phyloP scores from a whole-genome alignment of 306 rosid genomes.

The Prunus mume region DNA sequence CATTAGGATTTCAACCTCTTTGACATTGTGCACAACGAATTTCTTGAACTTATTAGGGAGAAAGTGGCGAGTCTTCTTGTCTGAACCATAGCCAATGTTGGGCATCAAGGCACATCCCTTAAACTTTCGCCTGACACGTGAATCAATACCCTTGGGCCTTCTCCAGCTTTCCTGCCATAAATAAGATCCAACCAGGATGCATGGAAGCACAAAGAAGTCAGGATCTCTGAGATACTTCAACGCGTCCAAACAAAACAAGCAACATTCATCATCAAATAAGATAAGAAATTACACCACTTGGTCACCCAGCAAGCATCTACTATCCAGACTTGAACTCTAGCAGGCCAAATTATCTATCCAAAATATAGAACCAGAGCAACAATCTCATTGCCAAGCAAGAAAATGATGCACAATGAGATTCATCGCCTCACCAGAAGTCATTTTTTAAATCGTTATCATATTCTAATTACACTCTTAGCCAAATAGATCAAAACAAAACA shows the following conservation, averaged over 20 bases:
- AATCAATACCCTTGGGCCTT: slow-evolving; percentile 86
- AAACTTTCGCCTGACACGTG: slow-evolving; percentile 84
- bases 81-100: slow-evolving; percentile 71
- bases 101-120: slow-evolving; percentile 81
- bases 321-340: neutral
- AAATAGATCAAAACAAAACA: neutral
- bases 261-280: neutral
- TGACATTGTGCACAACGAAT: slow-evolving; percentile 59
- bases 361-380: neutral
- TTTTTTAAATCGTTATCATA: neutral
- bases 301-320: neutral
- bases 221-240: neutral
- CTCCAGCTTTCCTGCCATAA: slow-evolving; percentile 62
- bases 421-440: neutral
- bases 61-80: slow-evolving; percentile 74
- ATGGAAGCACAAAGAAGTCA: too few relatives aligned
- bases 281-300: too few relatives aligned
- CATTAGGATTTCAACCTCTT: slow-evolving; percentile 67
- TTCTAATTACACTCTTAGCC: neutral
- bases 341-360: neutral
- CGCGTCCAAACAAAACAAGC: neutral
- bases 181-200: neutral
- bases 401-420: neutral
- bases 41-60: slow-evolving; percentile 83
- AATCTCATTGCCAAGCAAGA: neutral